phyloP scores from a whole-genome alignment of 805 yeast genomes.

The Ogataea naganishii region DNA sequence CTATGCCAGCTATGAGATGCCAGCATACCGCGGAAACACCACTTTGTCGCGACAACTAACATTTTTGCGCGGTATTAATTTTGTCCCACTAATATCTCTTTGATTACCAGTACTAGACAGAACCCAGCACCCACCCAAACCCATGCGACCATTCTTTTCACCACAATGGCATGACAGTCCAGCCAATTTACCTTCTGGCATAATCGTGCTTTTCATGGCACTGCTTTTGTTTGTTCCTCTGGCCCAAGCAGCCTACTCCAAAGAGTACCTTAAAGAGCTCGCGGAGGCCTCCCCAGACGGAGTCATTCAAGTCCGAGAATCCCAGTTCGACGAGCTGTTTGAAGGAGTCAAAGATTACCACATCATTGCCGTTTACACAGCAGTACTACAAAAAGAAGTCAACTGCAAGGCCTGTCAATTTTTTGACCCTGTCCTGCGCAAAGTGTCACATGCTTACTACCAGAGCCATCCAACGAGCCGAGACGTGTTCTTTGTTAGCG shows the following conservation, averaged over 20 bases:
- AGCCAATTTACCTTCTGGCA: too few relatives aligned
- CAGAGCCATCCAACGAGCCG: constrained; percentile 32
- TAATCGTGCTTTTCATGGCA: not conserved
- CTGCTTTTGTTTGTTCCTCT: constrained; percentile 1
- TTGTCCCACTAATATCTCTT: too few relatives aligned
- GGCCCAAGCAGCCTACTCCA: constrained; percentile 8
- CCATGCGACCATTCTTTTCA: too few relatives aligned
- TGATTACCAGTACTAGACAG: too few relatives aligned
- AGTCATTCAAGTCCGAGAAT: constrained; percentile 32
- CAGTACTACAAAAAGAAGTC: constrained; percentile 29
- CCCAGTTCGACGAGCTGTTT: constrained; percentile 29
- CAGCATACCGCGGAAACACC: too few relatives aligned
- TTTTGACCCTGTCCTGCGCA: constrained; percentile 31
- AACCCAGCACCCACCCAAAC: too few relatives aligned
- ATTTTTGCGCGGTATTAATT: too few relatives aligned
- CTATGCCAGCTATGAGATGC: too few relatives aligned
- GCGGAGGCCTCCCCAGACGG: constrained; percentile 17
- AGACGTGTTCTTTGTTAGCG: constrained; percentile 35
- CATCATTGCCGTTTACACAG: constrained; percentile 44
- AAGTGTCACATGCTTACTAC: constrained; percentile 35
- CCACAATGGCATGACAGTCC: too few relatives aligned
- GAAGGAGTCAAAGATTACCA: constrained; percentile 44
- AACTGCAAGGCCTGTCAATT: constrained; percentile 40
- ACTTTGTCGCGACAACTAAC: too few relatives aligned
- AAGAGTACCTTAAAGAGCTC: constrained; percentile 8